A percentile compares a stretch with the other conserved stretches of the same genome.
phyloP scores from a whole-genome alignment of 208 protist species.

The Crithidia thermophila region DNA sequence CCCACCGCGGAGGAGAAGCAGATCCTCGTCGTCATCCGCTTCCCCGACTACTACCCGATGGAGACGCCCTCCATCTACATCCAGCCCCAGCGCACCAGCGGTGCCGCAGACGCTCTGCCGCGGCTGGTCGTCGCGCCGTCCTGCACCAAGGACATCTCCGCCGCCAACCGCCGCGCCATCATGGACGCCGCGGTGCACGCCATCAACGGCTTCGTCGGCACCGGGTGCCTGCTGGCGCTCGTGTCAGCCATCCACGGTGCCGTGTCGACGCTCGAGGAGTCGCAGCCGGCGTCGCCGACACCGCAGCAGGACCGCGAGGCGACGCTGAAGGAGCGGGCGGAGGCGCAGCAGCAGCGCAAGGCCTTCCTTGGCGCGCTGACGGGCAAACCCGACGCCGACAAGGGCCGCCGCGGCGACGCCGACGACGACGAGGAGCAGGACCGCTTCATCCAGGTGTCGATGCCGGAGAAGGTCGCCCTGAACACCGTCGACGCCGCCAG shows the following conservation, averaged over 20 bases:
- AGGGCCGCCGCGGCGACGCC: not conserved
- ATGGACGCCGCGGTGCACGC: constrained; percentile 76
- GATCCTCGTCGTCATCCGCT: constrained; percentile 62
- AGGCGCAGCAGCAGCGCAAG: constrained; percentile 58
- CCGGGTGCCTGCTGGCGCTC: constrained; percentile 71
- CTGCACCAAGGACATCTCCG: constrained; percentile 70
- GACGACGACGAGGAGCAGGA: constrained; percentile 56
- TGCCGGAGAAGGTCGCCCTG: constrained; percentile 74
- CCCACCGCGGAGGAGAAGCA: constrained; percentile 45
- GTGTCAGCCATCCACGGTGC: constrained; percentile 67
- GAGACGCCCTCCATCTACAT: constrained; percentile 76
- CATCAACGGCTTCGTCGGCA: constrained; percentile 66
- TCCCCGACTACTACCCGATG: constrained; percentile 78
- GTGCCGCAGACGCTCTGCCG: constrained; percentile 22
- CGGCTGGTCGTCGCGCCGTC: constrained; percentile 42
- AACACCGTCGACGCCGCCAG: constrained; percentile 53
- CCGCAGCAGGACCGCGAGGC: constrained; percentile 17
- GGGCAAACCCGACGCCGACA: constrained; percentile 25
- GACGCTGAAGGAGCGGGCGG: constrained; percentile 35
- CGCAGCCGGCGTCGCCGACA: constrained; percentile 12
- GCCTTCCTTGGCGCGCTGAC: constrained; percentile 68
- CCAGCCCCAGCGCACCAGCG: constrained; percentile 42
- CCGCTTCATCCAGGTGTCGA: constrained; percentile 46
- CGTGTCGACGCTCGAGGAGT: constrained; percentile 37
- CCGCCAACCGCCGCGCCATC: constrained; percentile 50